These are phyloP conservation scores for Cicer yamashitae DNA, from an alignment of 306 rosid genomes.

Conservation along the genomic window DNA sequence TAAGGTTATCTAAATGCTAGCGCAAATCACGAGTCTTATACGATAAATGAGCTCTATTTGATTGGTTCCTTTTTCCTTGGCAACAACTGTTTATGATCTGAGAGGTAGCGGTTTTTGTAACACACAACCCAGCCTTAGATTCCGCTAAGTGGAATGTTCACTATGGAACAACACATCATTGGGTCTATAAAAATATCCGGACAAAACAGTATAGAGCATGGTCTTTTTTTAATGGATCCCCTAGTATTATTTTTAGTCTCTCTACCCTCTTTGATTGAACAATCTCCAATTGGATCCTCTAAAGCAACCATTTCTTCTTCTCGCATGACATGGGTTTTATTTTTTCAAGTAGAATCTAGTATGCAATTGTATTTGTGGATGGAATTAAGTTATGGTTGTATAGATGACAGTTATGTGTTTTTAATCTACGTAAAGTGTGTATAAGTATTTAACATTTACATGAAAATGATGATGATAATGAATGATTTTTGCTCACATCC, in stretches of 20 bases:
- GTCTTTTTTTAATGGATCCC: too few relatives aligned
- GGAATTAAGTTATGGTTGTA: not conserved
- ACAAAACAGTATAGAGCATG: too few relatives aligned
- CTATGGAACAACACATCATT: too few relatives aligned
- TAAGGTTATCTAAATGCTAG: not conserved
- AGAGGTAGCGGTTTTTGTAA: constrained; percentile 6
- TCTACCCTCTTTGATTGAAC: too few relatives aligned
- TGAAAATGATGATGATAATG: not conserved
- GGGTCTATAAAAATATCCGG: too few relatives aligned
- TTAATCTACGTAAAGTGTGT: not conserved
- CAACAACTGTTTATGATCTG: not conserved
- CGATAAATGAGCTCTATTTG: not conserved
- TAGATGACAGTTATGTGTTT: not conserved
- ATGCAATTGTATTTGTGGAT: not conserved
- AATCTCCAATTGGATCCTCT: too few relatives aligned
- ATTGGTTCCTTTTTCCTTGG: not conserved
- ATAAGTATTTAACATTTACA: not conserved
- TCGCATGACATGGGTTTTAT: not conserved
- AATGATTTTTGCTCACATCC: not conserved
- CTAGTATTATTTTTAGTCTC: too few relatives aligned
- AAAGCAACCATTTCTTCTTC: not conserved
- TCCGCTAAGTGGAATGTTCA: not conserved
- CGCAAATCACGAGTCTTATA: not conserved
- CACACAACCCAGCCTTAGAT: not conserved
- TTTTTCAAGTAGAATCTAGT: not conserved